Percentiles rank a stretch among this genome's conserved stretches.
Conservation (phyloP, 73 alveolate species). For the Paramecium biaurelia region DNA sequence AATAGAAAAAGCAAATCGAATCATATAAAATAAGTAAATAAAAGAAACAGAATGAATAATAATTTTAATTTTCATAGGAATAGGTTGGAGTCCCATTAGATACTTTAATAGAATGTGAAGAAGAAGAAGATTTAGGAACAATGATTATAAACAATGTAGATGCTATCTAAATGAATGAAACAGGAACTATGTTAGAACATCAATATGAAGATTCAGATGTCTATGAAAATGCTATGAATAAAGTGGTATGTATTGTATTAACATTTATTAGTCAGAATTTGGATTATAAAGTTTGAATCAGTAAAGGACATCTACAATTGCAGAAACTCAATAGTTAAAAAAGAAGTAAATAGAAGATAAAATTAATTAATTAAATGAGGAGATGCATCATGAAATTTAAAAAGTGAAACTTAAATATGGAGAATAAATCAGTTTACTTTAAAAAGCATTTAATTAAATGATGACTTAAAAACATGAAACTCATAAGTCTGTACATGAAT, state of each 20-base stretch:
- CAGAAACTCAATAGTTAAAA: neutral
- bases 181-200: constrained; percentile 64
- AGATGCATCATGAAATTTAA: neutral
- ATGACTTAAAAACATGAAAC: neutral
- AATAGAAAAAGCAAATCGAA: neutral
- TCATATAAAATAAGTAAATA: neutral
- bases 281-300: constrained; percentile 7
- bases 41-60: neutral
- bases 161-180: constrained; percentile 28
- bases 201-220: neutral
- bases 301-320: neutral
- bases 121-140: constrained; percentile 46
- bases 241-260: neutral
- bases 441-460: neutral
- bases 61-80: neutral
- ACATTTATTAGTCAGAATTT: neutral
- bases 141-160: neutral
- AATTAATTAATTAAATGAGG: neutral
- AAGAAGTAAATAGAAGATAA: neutral
- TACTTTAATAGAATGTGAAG: constrained; percentile 42
- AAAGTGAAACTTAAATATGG: constrained; percentile 16
- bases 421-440: neutral
- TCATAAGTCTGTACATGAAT: neutral
- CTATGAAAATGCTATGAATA: constrained; percentile 28
- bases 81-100: neutral